Percentiles rank a stretch among this genome's conserved stretches.
phyloP scores from a whole-genome alignment of 2,329 filamentous ascomycete species.

The Fusarium chuoi region DNA sequence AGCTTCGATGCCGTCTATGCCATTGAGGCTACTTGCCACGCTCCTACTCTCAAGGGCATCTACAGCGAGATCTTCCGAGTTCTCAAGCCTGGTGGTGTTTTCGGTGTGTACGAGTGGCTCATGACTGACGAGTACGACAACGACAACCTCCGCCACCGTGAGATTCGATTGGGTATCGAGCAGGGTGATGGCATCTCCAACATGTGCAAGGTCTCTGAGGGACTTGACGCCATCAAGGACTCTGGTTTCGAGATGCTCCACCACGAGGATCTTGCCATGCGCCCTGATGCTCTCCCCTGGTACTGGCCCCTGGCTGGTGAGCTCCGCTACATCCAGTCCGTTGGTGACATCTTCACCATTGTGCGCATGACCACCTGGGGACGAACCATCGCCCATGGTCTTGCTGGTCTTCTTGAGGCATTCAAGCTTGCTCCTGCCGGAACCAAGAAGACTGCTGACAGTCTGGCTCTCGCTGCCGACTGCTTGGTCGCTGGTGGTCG shows the following conservation, averaged over 20 bases:
- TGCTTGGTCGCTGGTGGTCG: slow-evolving; percentile 86
- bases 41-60: slow-evolving; percentile 87
- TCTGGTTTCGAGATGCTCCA: slow-evolving; percentile 87
- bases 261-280: slow-evolving; percentile 86
- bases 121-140: slow-evolving; percentile 98
- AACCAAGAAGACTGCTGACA: slow-evolving; percentile 95
- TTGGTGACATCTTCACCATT: slow-evolving; percentile 84
- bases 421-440: slow-evolving; percentile 80
- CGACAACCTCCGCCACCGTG: slow-evolving; percentile 83
- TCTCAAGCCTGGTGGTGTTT: slow-evolving; percentile 93
- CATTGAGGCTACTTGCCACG: slow-evolving; percentile 97
- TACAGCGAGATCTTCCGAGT: slow-evolving; percentile 96
- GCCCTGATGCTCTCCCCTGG: slow-evolving; percentile 83
- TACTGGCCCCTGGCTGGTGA: slow-evolving; percentile 93
- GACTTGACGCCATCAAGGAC: slow-evolving; percentile 81
- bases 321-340: slow-evolving; percentile 81
- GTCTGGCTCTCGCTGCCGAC: slow-evolving; percentile 83
- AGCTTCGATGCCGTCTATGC: slow-evolving; percentile 95
- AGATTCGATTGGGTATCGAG: slow-evolving; percentile 94
- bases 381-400: slow-evolving; percentile 77
- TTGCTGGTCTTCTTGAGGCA: slow-evolving; percentile 81
- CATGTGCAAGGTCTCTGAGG: slow-evolving; percentile 91
- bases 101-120: slow-evolving; percentile 98
- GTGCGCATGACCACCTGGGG: slow-evolving; percentile 90
- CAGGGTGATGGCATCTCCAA: slow-evolving; percentile 96